Evolutionary conservation across 192 early-diverging fungal species (phyloP), one percentile per base, ranked within the genome.

Genomic region (Geranomyces variabilis): DNA sequence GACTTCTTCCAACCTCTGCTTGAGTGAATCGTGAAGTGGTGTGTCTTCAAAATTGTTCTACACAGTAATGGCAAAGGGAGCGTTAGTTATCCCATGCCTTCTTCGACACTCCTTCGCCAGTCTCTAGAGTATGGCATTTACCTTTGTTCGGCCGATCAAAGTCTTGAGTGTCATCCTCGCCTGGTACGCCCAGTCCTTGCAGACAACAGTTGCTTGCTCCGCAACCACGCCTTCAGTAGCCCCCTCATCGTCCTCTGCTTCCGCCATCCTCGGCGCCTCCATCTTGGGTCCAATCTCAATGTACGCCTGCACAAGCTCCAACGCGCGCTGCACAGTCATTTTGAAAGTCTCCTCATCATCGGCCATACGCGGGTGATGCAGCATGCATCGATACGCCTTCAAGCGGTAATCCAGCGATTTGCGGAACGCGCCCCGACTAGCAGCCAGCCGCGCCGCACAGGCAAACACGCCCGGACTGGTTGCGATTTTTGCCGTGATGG

Each of bases 151-250:
- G 36, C 92, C 91, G 67, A 96, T 88, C 64, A 97, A 79, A 26
- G 92, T 88, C 60, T 91, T 92, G 70, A 98, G 75, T 41, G 92
- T 79, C 80, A 87, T 90, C 71, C 88, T 89, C 12, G 92, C 83
- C 73, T 97, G 93, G 69, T 94, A 94, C 61, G 78, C 80, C 95
- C 95, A 98, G 75, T 98, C 95, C 28, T 87, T 84, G 68, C 93
- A 93, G 26, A 96, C 92, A 19, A 71, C n/a, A 10, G 3, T 41
- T 41, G 5, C 36, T 43, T 61, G 70, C 17, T 26, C 49, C 30
- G 71, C 60, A n/a, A 14, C 62, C 15, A 22, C 41, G 7, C 48
- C 6, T 9, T 58, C 77, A 0, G 8, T 55, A 19, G 15, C 76
- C 15, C 70, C 72, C 10, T 80, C 79, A 1, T 73, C 77, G 8